Evolutionary conservation across 495 filamentous ascomycete species (phyloP).

Genomic region (Aspergillus saccharolyticus): DNA sequence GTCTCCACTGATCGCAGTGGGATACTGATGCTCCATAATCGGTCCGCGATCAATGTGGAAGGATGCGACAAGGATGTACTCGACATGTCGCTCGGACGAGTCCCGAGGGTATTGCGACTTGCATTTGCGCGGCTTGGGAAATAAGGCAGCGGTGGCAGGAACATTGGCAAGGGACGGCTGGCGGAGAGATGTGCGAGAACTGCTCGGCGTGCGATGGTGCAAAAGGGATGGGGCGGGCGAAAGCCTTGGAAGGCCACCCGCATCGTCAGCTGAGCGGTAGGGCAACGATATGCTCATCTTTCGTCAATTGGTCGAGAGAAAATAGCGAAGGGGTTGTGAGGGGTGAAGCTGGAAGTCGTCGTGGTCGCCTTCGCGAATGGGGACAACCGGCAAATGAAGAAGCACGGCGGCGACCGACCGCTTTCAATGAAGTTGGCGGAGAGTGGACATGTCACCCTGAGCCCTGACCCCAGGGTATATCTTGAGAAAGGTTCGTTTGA

Average conservation of each 20-base stretch:
- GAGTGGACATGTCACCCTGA: not conserved
- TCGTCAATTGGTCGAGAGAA: constrained; percentile 2
- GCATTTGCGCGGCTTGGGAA: constrained; percentile 44
- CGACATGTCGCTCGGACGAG: constrained; percentile 83
- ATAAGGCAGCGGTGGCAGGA: constrained; percentile 19
- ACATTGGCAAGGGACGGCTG: constrained; percentile 43
- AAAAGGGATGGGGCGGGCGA: constrained; percentile 49
- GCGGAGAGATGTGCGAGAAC: constrained; percentile 37
- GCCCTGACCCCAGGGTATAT: not conserved
- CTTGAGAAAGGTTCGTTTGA: not conserved
- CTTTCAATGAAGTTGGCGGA: not conserved
- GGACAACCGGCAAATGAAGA: not conserved
- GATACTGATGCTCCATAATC: constrained; percentile 98
- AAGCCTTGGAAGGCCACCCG: constrained; percentile 49
- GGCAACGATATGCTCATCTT: constrained; percentile 44
- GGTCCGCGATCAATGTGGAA: constrained; percentile 96
- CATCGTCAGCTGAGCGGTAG: constrained; percentile 41
- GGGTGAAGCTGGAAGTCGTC: not conserved
- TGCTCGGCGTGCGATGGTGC: constrained; percentile 48
- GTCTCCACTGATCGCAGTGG: constrained; percentile 90
- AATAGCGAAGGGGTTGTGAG: constrained; percentile 6
- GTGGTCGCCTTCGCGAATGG: not conserved
- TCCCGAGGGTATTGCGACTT: constrained; percentile 85
- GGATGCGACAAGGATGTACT: constrained; percentile 97
- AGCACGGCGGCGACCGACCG: not conserved